Conservation (phyloP, 176 grass and related monocot genomes). For the Carex myosuroides region DNA sequence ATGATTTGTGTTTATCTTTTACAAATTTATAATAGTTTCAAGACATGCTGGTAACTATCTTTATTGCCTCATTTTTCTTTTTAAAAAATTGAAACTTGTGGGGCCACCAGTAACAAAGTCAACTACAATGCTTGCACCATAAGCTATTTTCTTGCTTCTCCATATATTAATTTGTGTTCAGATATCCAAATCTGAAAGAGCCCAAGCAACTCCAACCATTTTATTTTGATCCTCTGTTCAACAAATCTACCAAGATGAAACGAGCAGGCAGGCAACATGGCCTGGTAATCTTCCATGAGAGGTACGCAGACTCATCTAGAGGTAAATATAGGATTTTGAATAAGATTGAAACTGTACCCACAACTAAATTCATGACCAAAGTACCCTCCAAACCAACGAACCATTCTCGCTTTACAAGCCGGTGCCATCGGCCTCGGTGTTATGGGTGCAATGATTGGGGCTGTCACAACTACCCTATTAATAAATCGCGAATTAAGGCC, state of each 20-base stretch:
- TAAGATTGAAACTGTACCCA: constrained; percentile 10
- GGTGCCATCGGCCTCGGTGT: background rate
- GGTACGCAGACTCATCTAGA: background rate
- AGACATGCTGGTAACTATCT: background rate
- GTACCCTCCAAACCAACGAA: constrained; percentile 11
- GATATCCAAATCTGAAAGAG: background rate
- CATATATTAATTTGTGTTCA: background rate
- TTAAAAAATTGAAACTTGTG: background rate
- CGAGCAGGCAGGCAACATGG: constrained; percentile 16
- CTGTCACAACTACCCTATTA: constrained; percentile 9
- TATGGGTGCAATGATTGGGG: background rate
- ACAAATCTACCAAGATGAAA: background rate
- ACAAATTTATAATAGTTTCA: background rate
- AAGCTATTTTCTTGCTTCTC: background rate
- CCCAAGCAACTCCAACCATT: background rate
- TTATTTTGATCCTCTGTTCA: background rate
- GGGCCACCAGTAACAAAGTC: background rate
- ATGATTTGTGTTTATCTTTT: background rate
- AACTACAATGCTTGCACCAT: background rate
- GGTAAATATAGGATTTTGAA: background rate
- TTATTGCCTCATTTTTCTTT: background rate
- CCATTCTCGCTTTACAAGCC: constrained; percentile 4
- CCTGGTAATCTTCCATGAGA: constrained; percentile 9
- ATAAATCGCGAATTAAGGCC: background rate
- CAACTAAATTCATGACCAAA: constrained; percentile 15